Conservation (phyloP, 2,329 filamentous ascomycete species). For the Paraphoma sp. region DNA sequence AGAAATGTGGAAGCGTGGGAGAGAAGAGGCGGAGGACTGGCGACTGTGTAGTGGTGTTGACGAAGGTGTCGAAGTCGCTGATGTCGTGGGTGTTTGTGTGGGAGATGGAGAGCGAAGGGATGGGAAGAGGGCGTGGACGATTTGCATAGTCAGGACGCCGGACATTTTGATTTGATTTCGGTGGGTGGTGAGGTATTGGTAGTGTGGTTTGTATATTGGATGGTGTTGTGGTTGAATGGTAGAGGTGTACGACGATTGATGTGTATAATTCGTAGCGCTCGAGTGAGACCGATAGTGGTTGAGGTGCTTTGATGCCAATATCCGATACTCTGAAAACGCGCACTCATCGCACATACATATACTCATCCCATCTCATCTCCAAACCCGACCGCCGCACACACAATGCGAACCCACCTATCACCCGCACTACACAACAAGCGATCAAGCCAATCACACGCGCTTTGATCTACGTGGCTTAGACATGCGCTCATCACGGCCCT, state of each 20-base stretch:
- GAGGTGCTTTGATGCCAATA: too few species aligned
- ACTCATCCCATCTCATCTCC: neutral
- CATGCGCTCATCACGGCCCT: neutral
- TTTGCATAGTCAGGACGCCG: conserved; percentile 9
- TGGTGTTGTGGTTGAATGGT: neutral
- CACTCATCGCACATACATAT: conserved; percentile 1
- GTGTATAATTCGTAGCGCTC: too few species aligned
- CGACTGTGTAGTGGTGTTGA: neutral
- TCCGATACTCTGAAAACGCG: neutral
- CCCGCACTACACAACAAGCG: too few species aligned
- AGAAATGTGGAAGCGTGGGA: neutral
- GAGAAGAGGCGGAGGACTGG: neutral
- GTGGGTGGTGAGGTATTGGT: neutral
- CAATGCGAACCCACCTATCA: conserved; percentile 6
- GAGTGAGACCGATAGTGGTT: too few species aligned
- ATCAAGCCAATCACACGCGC: neutral
- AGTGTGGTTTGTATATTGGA: neutral
- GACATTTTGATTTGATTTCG: conserved; percentile 2
- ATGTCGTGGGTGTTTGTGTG: neutral
- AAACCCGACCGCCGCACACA: neutral
- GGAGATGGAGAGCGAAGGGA: neutral
- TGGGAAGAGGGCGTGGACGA: conserved; percentile 9
- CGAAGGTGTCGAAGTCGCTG: neutral
- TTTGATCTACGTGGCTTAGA: conserved; percentile 2
- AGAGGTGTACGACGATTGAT: neutral